Percentiles rank a stretch among this genome's conserved stretches.
phyloP scores from a whole-genome alignment of 352 stramenopile genomes.

The Pythium aristosporum region DNA sequence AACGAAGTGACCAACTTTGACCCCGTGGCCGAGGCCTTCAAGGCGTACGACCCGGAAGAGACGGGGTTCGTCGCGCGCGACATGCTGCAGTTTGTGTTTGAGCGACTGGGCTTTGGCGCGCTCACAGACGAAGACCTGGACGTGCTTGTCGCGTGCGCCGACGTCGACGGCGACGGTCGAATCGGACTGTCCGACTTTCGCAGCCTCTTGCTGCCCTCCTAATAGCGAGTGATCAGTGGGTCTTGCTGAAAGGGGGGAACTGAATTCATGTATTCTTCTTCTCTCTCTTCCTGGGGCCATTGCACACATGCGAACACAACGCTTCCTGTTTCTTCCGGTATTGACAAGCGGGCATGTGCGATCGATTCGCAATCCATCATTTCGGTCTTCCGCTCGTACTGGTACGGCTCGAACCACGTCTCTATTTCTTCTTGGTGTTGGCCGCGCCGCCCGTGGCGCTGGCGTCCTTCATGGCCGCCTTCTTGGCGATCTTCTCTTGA shows the following conservation, averaged over 20 bases:
- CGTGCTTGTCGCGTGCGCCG: slow-evolving; percentile 83
- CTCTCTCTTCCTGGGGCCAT: background rate
- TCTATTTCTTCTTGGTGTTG: slow-evolving; percentile 26
- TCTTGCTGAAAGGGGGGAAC: no score
- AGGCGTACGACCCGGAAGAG: slow-evolving; percentile 86
- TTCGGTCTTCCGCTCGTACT: background rate
- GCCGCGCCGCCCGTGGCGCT: slow-evolving; percentile 14
- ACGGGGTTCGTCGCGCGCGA: slow-evolving; percentile 78
- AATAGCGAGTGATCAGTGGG: background rate
- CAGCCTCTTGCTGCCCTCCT: slow-evolving; percentile 47
- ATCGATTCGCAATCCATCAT: slow-evolving; percentile 26
- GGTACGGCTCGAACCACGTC: no score
- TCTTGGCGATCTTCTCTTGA: slow-evolving; percentile 80
- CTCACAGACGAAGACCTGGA: slow-evolving; percentile 83
- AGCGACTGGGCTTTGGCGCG: slow-evolving; percentile 72
- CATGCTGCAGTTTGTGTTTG: slow-evolving; percentile 86
- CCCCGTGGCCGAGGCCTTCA: slow-evolving; percentile 86
- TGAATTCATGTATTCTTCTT: background rate
- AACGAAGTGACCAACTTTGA: slow-evolving; percentile 92
- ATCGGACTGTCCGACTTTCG: slow-evolving; percentile 86
- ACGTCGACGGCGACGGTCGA: slow-evolving; percentile 78
- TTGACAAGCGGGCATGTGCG: slow-evolving; percentile 17
- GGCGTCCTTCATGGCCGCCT: slow-evolving; percentile 56
- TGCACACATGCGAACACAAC: slow-evolving; percentile 19
- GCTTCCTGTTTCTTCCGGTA: background rate